Evolutionary conservation across 768 basidiomycete genomes (phyloP), one percentile per base, ranked within the genome.

Genomic region (Amanita subjunquillea): DNA sequence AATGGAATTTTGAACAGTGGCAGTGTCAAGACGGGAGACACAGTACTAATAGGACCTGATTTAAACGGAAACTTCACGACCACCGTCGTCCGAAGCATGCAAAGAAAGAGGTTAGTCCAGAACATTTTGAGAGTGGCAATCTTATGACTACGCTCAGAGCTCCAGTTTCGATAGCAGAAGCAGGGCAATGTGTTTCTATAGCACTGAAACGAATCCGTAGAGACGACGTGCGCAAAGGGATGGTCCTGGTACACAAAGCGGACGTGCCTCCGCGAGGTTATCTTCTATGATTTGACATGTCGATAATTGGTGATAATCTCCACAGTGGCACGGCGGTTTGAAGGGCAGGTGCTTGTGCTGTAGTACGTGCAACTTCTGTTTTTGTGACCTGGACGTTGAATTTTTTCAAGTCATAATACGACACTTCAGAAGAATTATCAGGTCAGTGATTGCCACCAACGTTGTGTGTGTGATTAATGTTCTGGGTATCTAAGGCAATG

Each of bases 381-480:
- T n/a, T 3, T 6, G 25, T 17, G 9, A 12, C 4, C n/a, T 25
- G 12, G 43, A 7, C 8, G 25, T 8, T 54, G 17, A 39, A 59
- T 15, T 42, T 55, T 52, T 23, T 55, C 34, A 4, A 91, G 87
- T 61, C 91, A 93, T 65, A 93, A 93, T 62, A 92, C 91, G 40
- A 96, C 93, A 22, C 72, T 96, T 57, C 93, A 96, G 68, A 83
- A 78, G 65, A 90, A 91, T 61, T 96, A 96, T 61, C 92, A 95
- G 71, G 87, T 85, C 57, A n/a, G 74, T 50, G 29, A 40, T 51
- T 2, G 17, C 36, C 9, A 8, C 34, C 4, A 9, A 48, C 9
- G 6, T 34, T 34, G 23, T 13, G 10, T 13, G 10, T 32, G 32
- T 2, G 4, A 30, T 25, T 40, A 5, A 22, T 27, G 9, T 48